These are phyloP conservation scores for Naganishia vishniacii DNA, from an alignment of 768 basidiomycete genomes.

Conservation along the genomic window DNA sequence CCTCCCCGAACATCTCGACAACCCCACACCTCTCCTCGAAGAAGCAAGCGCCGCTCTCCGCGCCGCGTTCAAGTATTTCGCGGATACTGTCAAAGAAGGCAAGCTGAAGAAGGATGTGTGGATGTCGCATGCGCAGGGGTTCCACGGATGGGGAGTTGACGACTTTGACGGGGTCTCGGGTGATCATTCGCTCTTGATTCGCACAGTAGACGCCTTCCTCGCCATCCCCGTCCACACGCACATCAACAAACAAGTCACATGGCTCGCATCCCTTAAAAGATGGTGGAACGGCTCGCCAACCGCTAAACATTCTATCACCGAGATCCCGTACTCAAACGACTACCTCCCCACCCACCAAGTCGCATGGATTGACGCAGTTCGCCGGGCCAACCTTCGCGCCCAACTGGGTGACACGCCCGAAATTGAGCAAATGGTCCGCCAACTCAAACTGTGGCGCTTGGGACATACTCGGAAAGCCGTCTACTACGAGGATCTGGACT, in stretches of 20 bases:
- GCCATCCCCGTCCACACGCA: background rate
- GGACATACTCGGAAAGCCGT: constrained; percentile 27
- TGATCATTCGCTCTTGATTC: constrained; percentile 25
- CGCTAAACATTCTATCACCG: constrained; percentile 9
- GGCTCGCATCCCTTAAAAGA: background rate
- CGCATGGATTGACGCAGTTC: constrained; percentile 19
- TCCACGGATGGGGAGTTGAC: constrained; percentile 28
- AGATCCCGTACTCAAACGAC: constrained; percentile 21
- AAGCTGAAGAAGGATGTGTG: constrained; percentile 25
- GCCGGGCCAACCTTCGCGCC: constrained; percentile 17
- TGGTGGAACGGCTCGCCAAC: background rate
- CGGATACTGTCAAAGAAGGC: constrained; percentile 23
- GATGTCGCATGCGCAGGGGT: constrained; percentile 30
- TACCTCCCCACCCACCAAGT: constrained; percentile 21
- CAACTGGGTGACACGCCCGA: background rate
- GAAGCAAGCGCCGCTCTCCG: constrained; percentile 15
- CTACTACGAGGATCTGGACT: constrained; percentile 24
- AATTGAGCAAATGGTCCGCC: constrained; percentile 5
- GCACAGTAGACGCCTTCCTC: constrained; percentile 26
- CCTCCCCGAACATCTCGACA: background rate
- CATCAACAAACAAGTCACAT: background rate
- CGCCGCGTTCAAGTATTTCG: constrained; percentile 26
- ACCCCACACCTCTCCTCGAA: constrained; percentile 8
- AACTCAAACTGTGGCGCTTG: constrained; percentile 22
- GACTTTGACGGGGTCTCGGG: constrained; percentile 26